A percentile compares a stretch with the other conserved stretches of the same genome.
These are phyloP conservation scores for Lagerstroemia speciosa DNA, from an alignment of 345 rosid genomes.

Conservation along the genomic window DNA sequence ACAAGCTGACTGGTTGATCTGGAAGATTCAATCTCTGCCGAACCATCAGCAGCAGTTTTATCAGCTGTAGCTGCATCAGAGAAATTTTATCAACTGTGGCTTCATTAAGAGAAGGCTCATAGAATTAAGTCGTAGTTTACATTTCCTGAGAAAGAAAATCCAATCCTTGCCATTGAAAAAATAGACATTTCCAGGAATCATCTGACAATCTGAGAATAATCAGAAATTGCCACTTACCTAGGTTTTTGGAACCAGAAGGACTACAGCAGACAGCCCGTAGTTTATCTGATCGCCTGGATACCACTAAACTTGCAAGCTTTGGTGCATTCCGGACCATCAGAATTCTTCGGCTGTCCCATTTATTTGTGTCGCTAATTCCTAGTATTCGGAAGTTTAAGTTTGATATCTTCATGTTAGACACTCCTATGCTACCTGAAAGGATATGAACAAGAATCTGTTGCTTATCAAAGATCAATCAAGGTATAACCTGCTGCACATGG, in stretches of 20 bases:
- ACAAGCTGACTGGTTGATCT: constrained; percentile 34
- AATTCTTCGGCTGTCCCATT: constrained; percentile 8
- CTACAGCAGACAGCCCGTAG: constrained; percentile 14
- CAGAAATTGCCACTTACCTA: constrained; percentile 23
- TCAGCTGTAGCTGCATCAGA: constrained; percentile 20
- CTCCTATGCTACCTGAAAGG: constrained; percentile 35
- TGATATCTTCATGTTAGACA: constrained; percentile 20
- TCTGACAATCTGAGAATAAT: neutral
- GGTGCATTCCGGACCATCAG: constrained; percentile 19
- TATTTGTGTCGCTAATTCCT: constrained; percentile 15
- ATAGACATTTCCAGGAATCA: neutral
- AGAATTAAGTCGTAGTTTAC: constrained; percentile 1
- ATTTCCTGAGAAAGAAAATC: neutral
- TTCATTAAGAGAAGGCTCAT: constrained; percentile 7
- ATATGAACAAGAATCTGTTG: neutral
- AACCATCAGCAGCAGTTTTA: constrained; percentile 14
- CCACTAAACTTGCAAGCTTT: constrained; percentile 24
- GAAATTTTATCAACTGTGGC: constrained; percentile 20
- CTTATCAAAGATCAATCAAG: neutral
- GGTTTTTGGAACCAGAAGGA: constrained; percentile 15
- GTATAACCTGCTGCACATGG: neutral
- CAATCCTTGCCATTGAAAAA: neutral
- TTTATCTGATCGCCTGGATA: constrained; percentile 15
- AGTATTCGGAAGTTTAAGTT: constrained; percentile 15
- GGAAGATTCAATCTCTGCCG: constrained; percentile 31